Base-by-base conservation (phyloP, 352 stramenopile species). In the Phytophthora rubi region DNA sequence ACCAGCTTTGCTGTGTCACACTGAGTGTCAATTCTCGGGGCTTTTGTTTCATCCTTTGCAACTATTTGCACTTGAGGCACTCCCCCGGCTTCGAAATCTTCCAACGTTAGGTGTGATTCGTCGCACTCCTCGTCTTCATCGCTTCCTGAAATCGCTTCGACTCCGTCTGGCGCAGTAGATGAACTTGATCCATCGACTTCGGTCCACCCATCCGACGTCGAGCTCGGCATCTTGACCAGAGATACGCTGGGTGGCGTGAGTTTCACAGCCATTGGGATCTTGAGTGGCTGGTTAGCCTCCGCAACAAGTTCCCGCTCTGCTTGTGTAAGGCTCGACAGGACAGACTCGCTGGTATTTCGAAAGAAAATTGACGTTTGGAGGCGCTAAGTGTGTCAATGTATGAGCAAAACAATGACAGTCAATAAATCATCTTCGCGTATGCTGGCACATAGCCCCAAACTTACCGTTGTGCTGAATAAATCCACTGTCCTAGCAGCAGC, bases 291-390 rank as follows among this genome's bases (percentile, higher is more conserved):
- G 68, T 64, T 57, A 49, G 68, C 74, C 77, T 77, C 65, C 21
- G 75, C 68, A n/a, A 92, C 72, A 52, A 89, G 82, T 74, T 94
- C 84, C 2, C 71, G 70, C 57, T 91, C 84, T 2, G 67, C 75
- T 39, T 71, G 53, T 10, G 76, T 88, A 6, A 95, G 67, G 15
- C 82, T 79, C 7, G 65, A 76, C 8, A 86, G 68, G 9, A 93
- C 58, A 3, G 76, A 77, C 65, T 90, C 68, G 59, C 89, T 88
- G 7, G 81, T 76, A 56, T 91, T 80, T 44, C 74, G 83, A 64
- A 93, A 95, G 71, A 95, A 93, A 23, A 86, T 88, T 32, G 85
- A 78, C 9, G 87, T 77, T 71, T 93, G 88, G 30, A 95, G 68
- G 3, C 85, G 76, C 83, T 91, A 45, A 26, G 57, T 3, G 18